A percentile compares a stretch with the other conserved stretches of the same genome.
These are phyloP conservation scores for Lineolata rhizophorae DNA, from an alignment of 495 filamentous ascomycete genomes.

Conservation along the genomic window DNA sequence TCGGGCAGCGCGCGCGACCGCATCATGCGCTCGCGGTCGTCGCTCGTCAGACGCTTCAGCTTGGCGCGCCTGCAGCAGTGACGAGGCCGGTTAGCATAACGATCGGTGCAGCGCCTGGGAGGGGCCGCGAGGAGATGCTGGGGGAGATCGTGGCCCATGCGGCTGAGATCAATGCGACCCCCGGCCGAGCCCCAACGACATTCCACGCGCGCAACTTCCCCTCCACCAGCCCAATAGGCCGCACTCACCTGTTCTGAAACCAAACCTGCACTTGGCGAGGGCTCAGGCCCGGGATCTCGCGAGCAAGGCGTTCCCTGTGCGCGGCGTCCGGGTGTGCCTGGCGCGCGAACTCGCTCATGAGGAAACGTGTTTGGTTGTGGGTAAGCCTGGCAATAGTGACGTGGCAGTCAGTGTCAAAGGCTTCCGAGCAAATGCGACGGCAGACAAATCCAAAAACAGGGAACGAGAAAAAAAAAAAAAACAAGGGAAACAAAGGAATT, in stretches of 20 bases:
- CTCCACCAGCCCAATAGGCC: too few species aligned
- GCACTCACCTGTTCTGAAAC: slow-evolving; percentile 84
- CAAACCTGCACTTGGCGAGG: slow-evolving; percentile 94
- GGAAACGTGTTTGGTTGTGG: slow-evolving; percentile 86
- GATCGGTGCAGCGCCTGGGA: too few species aligned
- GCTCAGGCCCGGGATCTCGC: slow-evolving; percentile 82
- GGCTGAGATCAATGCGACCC: too few species aligned
- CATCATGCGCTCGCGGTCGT: slow-evolving; percentile 86
- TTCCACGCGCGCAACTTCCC: too few species aligned
- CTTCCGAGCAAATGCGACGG: too few species aligned
- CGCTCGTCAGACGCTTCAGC: slow-evolving; percentile 78
- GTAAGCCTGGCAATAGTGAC: slow-evolving; percentile 46
- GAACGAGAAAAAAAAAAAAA: too few species aligned
- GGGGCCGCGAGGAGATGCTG: too few species aligned
- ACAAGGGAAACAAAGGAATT: too few species aligned
- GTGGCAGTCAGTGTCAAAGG: too few species aligned
- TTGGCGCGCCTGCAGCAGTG: slow-evolving; percentile 61
- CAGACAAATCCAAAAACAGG: too few species aligned
- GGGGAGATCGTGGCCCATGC: too few species aligned
- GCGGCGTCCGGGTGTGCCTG: slow-evolving; percentile 90
- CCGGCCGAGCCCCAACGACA: too few species aligned
- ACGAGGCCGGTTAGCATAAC: slow-evolving; percentile 13
- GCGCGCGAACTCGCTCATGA: slow-evolving; percentile 94
- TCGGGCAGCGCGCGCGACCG: slow-evolving; percentile 82
- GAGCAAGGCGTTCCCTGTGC: slow-evolving; percentile 71